A percentile compares a stretch with the other conserved stretches of the same genome.
Evolutionary conservation across 169 alveolate genomes (phyloP).

Genomic region (Condylostoma magnum): DNA sequence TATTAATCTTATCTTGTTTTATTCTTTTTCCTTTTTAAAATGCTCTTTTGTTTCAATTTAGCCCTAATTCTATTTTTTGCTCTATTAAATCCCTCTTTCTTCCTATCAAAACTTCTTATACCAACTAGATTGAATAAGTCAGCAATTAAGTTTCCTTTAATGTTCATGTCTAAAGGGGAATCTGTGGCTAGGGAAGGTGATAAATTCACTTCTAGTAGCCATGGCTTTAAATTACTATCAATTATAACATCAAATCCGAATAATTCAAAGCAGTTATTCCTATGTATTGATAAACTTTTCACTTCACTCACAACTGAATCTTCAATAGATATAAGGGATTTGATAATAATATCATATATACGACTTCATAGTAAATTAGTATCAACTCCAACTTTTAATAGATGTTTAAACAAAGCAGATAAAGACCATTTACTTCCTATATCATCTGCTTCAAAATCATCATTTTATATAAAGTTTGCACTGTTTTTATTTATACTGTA

Average conservation of each 20-base stretch:
- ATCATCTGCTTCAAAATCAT: conserved; percentile 62
- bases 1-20: neutral
- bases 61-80: conserved; percentile 13
- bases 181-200: conserved; percentile 65
- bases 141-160: conserved; percentile 58
- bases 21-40: neutral
- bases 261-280: conserved; percentile 37
- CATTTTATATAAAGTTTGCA: conserved; percentile 61
- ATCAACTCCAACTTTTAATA: conserved; percentile 38
- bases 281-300: neutral
- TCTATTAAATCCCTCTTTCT: conserved; percentile 19
- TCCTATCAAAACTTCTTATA: conserved; percentile 27
- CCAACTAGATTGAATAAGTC: conserved; percentile 70
- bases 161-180: conserved; percentile 51
- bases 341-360: conserved; percentile 66
- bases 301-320: conserved; percentile 16
- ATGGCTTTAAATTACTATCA: conserved; percentile 61
- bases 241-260: conserved; percentile 75
- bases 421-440: conserved; percentile 69
- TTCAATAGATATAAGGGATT: conserved; percentile 61
- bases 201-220: conserved; percentile 74
- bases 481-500: conserved; percentile 74
- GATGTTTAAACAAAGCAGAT: conserved; percentile 51
- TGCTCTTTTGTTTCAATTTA: neutral
- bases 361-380: conserved; percentile 50